Evolutionary conservation across 495 filamentous ascomycete genomes (phyloP), one percentile per base, ranked within the genome.

Genomic region (Cetradonia linearis): DNA sequence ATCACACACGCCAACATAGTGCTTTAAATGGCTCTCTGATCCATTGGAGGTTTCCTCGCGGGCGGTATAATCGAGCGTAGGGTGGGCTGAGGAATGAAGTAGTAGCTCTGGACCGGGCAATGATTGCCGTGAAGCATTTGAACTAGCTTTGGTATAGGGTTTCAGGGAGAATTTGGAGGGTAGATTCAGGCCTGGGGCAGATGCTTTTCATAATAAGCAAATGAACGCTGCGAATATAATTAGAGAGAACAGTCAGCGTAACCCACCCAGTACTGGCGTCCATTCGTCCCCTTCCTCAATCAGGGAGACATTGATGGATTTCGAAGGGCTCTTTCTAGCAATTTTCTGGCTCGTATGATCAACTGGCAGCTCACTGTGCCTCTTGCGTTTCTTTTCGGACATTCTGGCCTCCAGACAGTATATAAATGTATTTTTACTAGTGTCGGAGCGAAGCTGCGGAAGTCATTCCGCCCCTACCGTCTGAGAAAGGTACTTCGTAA

Each of bases 1-100:
- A 66, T 98, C 89, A 63, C 85, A 89, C 49, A 96, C 77, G 33
- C 88, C 93, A 62, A 96, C 71, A 71, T 94, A 98, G 72, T 96
- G 87, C 65, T 87, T 87, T 59, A 94, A 70, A 47, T 84, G 72
- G 11, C 81, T 77, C 59, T 91, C 83, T 16, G 79, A 72, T 6
- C 72, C 72, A 60, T 81, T 79, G 16, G 81, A 79, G 16, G 80
- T 75, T 59, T 87, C 83, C 75, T 95, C 89, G 25, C 82, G 81
- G 33, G 83, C 92, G 20, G 80, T 81, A 69, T 92, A 96, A 71
- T 96, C 88, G 61, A 98, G 71, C 59, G 81, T 85, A 46, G 78
- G 76, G 66, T 96, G 87, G 6, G 81, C 77, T 34, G 86, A 84
- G 6, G 91, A 89, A 61, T 87, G 82, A 57, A 95, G 83, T 48